Evolutionary conservation across 345 rosid species (phyloP).

Genomic region (Euphorbia lathyris): DNA sequence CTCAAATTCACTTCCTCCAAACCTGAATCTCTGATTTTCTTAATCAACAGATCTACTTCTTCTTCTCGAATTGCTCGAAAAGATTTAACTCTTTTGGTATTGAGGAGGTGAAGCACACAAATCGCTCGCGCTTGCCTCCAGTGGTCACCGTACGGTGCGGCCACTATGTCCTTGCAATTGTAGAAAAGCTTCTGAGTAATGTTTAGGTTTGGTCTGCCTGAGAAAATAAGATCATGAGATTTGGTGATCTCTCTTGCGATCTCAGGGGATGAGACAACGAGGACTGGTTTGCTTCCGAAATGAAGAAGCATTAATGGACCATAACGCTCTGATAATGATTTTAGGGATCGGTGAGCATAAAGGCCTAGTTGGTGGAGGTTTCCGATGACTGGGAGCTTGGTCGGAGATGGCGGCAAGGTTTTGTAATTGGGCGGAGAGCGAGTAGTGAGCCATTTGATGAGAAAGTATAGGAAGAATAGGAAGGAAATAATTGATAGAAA

Average conservation of each 20-base stretch:
- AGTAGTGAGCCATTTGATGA: background rate
- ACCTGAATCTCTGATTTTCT: background rate
- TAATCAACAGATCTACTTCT: background rate
- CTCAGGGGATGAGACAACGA: constrained; percentile 9
- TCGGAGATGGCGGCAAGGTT: constrained; percentile 10
- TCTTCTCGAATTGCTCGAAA: constrained; percentile 8
- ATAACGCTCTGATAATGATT: constrained; percentile 7
- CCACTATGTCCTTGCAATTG: background rate
- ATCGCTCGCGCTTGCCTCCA: constrained; percentile 10
- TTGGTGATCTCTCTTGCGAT: constrained; percentile 4
- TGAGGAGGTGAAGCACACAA: constrained; percentile 5
- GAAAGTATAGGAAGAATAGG: background rate
- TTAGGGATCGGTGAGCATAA: constrained; percentile 8
- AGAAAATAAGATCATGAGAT: constrained; percentile 9
- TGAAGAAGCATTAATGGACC: constrained; percentile 12
- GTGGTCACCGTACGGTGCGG: constrained; percentile 7
- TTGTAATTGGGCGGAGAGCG: background rate
- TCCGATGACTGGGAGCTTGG: constrained; percentile 14
- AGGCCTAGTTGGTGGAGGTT: constrained; percentile 18
- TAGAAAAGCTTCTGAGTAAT: background rate
- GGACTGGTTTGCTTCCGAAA: constrained; percentile 7
- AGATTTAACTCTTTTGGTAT: constrained; percentile 1
- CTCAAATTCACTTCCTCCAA: constrained; percentile 4
- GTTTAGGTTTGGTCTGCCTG: constrained; percentile 1
- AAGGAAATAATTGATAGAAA: background rate